phyloP scores from a whole-genome alignment of 805 yeast genomes.

The Schizosaccharomyces octosporus region DNA sequence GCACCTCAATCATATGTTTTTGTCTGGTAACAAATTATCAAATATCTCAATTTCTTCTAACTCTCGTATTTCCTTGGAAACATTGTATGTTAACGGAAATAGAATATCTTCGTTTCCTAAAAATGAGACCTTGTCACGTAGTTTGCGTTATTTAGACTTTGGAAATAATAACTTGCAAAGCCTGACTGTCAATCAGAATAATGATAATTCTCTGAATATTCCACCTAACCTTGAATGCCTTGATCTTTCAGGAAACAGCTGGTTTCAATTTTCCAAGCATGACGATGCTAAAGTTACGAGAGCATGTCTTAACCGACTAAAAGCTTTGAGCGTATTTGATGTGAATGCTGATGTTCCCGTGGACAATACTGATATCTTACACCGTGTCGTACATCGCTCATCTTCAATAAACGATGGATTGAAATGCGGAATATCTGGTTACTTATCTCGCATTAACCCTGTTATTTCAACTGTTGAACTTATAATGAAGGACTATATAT shows the following conservation, averaged over 20 bases:
- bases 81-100: slow-evolving; percentile 56
- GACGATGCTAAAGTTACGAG: slow-evolving; percentile 27
- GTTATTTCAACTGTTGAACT: not conserved
- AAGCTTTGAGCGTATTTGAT: slow-evolving; percentile 72
- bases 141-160: slow-evolving; percentile 54
- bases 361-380: slow-evolving; percentile 68
- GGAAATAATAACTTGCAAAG: slow-evolving; percentile 64
- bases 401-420: slow-evolving; percentile 53
- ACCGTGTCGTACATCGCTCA: slow-evolving; percentile 71
- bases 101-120: slow-evolving; percentile 70
- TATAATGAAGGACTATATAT: not conserved
- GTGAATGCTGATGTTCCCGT: slow-evolving; percentile 73
- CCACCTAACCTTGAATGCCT: slow-evolving; percentile 61
- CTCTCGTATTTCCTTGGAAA: slow-evolving; percentile 28
- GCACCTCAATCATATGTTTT: slow-evolving; percentile 35
- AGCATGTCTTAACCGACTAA: slow-evolving; percentile 46
- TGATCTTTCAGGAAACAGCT: slow-evolving; percentile 77
- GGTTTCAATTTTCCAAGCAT: slow-evolving; percentile 23
- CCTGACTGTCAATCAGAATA: not conserved
- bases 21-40: slow-evolving; percentile 63
- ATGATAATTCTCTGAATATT: slow-evolving; percentile 61
- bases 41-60: slow-evolving; percentile 73
- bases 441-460: not conserved
- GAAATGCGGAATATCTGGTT: slow-evolving; percentile 46
- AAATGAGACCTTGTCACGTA: slow-evolving; percentile 45